These are phyloP conservation scores for Mallotus repandus DNA, from an alignment of 441 rosid species.

Conservation along the genomic window DNA sequence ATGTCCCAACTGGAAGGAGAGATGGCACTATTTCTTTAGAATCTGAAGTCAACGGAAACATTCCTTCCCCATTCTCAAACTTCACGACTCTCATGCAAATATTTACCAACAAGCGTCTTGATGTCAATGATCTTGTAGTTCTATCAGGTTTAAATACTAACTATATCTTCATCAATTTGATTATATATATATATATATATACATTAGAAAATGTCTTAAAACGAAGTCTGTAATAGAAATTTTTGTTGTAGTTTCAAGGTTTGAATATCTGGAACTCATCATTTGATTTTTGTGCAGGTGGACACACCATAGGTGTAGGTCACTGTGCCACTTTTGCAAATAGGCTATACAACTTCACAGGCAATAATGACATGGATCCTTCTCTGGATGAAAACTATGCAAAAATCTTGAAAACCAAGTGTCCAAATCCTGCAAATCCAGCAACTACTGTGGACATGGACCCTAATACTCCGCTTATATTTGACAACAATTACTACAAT, in stretches of 20 bases:
- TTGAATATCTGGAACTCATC: too few relatives aligned
- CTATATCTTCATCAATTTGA: too few relatives aligned
- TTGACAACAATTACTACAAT: conserved; percentile 5
- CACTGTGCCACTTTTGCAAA: conserved; percentile 22
- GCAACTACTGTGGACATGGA: conserved; percentile 11
- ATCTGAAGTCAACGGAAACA: conserved; percentile 36
- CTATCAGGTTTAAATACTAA: conserved; percentile 41
- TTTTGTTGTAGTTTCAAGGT: too few relatives aligned
- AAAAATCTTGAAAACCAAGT: conserved; percentile 6
- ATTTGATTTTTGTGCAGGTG: conserved; percentile 33
- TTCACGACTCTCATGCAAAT: conserved; percentile 42
- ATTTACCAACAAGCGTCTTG: conserved; percentile 46
- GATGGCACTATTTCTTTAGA: conserved; percentile 53
- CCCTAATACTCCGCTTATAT: neutral
- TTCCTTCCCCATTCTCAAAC: conserved; percentile 49
- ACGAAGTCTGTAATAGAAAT: too few relatives aligned
- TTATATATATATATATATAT: too few relatives aligned
- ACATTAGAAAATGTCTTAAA: too few relatives aligned
- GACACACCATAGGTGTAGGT: conserved; percentile 46
- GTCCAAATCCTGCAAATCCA: conserved; percentile 11
- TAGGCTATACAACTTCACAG: conserved; percentile 28
- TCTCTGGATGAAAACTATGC: conserved; percentile 24
- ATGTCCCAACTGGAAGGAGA: conserved; percentile 53
- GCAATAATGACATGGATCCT: conserved; percentile 20
- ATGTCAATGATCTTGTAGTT: conserved; percentile 53